phyloP scores from a whole-genome alignment of 2,329 filamentous ascomycete genomes.

The Malbranchea zuffiana region DNA sequence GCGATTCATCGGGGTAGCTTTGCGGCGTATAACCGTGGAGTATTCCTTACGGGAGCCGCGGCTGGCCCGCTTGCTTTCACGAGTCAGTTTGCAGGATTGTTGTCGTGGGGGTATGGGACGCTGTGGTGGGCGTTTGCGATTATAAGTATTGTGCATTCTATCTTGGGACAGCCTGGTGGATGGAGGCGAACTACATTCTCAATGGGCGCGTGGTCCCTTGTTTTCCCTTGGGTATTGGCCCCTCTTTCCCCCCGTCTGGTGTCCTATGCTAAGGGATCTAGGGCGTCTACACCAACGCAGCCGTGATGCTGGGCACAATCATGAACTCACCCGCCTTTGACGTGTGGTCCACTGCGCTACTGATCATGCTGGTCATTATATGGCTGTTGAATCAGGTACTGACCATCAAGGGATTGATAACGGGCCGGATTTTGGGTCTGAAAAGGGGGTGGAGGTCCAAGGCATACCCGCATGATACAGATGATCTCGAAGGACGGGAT shows the following conservation, averaged over 20 bases:
- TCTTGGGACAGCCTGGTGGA: slow-evolving; percentile 17
- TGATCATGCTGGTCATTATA: slow-evolving; percentile 27
- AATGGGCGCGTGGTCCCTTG: slow-evolving; percentile 27
- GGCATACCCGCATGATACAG: background rate
- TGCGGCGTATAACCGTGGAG: slow-evolving; percentile 24
- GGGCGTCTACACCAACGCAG: slow-evolving; percentile 33
- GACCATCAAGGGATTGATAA: slow-evolving; percentile 23
- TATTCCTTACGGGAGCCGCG: slow-evolving; percentile 26
- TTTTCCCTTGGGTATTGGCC: slow-evolving; percentile 32
- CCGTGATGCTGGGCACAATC: slow-evolving; percentile 28
- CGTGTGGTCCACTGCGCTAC: slow-evolving; percentile 30
- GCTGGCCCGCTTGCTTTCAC: slow-evolving; percentile 23
- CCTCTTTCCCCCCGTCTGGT: background rate
- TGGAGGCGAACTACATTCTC: slow-evolving; percentile 20
- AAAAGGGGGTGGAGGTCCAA: slow-evolving; percentile 22
- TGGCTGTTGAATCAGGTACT: slow-evolving; percentile 24
- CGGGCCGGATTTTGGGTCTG: slow-evolving; percentile 24
- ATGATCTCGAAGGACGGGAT: background rate
- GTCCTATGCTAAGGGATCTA: slow-evolving; percentile 10
- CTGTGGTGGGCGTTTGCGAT: slow-evolving; percentile 37
- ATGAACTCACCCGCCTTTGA: slow-evolving; percentile 31
- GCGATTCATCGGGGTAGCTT: slow-evolving; percentile 25
- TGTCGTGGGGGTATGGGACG: slow-evolving; percentile 32
- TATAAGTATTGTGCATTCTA: slow-evolving; percentile 24
- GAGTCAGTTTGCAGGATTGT: slow-evolving; percentile 30